Percentiles rank a stretch among this genome's conserved stretches.
Conservation (phyloP, 108 stramenopile genomes). For the Cyclostephanos tholiformis region DNA sequence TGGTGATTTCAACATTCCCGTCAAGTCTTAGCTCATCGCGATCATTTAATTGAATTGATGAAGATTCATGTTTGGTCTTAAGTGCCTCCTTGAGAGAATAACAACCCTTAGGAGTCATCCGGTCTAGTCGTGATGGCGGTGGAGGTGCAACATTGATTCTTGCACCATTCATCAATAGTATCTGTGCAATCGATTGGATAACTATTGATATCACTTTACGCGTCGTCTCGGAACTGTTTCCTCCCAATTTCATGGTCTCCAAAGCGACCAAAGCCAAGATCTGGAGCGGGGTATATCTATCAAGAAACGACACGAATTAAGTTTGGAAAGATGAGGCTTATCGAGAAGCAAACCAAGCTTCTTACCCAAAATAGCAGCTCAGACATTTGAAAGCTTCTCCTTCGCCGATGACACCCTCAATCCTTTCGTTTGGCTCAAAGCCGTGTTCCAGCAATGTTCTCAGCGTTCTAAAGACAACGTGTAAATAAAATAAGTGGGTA, state of each 20-base stretch:
- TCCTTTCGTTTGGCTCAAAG: slow-evolving; percentile 83
- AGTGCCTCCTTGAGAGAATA: slow-evolving; percentile 20
- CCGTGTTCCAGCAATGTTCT: slow-evolving; percentile 57
- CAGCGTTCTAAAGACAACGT: slow-evolving; percentile 37
- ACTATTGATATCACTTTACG: slow-evolving; percentile 26
- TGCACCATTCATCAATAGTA: slow-evolving; percentile 62
- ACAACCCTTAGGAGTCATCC: slow-evolving; percentile 37
- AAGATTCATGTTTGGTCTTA: not conserved
- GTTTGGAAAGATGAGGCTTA: not conserved
- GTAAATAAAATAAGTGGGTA: not conserved
- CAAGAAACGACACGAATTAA: not conserved
- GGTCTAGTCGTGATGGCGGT: slow-evolving; percentile 46
- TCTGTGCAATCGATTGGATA: slow-evolving; percentile 48
- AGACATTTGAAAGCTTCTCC: slow-evolving; percentile 46
- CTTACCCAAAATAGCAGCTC: slow-evolving; percentile 51
- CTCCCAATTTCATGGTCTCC: slow-evolving; percentile 22
- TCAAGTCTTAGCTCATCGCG: slow-evolving; percentile 55
- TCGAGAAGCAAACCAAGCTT: not conserved
- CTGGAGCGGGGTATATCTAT: slow-evolving; percentile 75
- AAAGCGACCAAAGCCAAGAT: slow-evolving; percentile 60
- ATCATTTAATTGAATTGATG: slow-evolving; percentile 15
- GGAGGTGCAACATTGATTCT: slow-evolving; percentile 63
- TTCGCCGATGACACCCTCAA: slow-evolving; percentile 52
- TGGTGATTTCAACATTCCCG: slow-evolving; percentile 44
- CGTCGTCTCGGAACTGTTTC: slow-evolving; percentile 31